These are phyloP conservation scores for Stephania yunnanensis DNA, from an alignment of 164 flowering plant species.

Conservation along the genomic window DNA sequence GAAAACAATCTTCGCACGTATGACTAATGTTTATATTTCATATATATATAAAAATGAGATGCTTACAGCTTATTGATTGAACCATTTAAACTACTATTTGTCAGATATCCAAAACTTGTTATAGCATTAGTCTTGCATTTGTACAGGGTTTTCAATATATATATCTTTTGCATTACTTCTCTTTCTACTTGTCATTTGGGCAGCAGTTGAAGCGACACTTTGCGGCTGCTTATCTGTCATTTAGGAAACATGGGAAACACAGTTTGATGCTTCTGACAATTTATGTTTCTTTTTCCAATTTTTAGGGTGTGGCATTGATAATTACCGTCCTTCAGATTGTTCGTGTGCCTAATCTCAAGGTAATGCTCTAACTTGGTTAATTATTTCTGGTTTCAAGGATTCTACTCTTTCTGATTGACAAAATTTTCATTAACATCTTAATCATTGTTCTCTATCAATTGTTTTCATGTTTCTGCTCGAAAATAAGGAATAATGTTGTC, in stretches of 20 bases:
- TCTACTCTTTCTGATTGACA: not conserved
- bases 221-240: not conserved
- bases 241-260: not conserved
- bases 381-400: constrained; percentile 1
- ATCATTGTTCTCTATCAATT: not conserved
- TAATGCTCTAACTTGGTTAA: constrained; percentile 20
- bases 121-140: too few species aligned
- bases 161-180: not conserved
- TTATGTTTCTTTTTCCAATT: constrained; percentile 11
- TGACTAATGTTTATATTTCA: not conserved
- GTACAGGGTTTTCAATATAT: not conserved
- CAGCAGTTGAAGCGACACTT: not conserved
- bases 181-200: not conserved
- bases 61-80: too few species aligned
- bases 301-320: constrained; percentile 87
- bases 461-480: too few species aligned
- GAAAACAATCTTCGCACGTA: not conserved
- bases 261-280: not conserved
- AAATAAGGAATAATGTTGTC: too few species aligned
- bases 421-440: not conserved
- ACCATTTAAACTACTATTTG: too few species aligned
- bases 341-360: constrained; percentile 96
- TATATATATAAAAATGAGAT: too few species aligned
- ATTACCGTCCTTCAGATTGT: constrained; percentile 94
- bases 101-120: too few species aligned